Evolutionary conservation across 2,329 filamentous ascomycete genomes (phyloP).

Genomic region (Dothideomycetidae sp.): DNA sequence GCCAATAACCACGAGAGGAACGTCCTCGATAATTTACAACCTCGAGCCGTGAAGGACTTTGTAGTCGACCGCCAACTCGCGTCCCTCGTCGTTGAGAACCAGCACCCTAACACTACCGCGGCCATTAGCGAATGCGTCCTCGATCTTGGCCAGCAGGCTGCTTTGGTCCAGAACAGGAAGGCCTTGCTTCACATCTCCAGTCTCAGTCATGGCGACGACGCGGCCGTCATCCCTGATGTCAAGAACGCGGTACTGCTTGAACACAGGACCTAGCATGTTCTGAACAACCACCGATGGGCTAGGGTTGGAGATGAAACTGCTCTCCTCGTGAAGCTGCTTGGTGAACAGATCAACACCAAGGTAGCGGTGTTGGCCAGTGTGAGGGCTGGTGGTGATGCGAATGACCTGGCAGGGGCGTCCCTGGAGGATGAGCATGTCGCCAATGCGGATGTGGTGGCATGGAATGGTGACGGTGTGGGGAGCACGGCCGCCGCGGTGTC

Average conservation of each 20-base stretch:
- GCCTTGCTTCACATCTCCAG: constrained; percentile 92
- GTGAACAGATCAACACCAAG: constrained; percentile 99
- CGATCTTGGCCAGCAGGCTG: constrained; percentile 67
- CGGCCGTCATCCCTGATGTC: constrained; percentile 76
- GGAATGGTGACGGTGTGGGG: constrained; percentile 94
- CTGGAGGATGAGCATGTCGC: constrained; percentile 97
- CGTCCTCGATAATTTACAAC: constrained; percentile 42
- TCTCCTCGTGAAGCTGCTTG: constrained; percentile 98
- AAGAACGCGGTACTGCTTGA: constrained; percentile 99
- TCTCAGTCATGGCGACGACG: constrained; percentile 96
- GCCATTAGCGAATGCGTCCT: constrained; percentile 74
- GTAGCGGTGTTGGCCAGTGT: constrained; percentile 99
- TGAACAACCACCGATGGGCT: constrained; percentile 93
- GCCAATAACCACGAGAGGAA: too few relatives aligned
- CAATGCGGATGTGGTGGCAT: constrained; percentile 98
- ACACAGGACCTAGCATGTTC: constrained; percentile 98
- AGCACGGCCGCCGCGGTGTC: constrained; percentile 15
- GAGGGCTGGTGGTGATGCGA: constrained; percentile 93
- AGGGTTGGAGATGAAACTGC: constrained; percentile 92
- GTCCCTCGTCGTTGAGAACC: constrained; percentile 84
- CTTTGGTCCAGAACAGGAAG: constrained; percentile 92
- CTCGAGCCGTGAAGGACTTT: constrained; percentile 82
- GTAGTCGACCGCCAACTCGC: constrained; percentile 95
- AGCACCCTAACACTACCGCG: constrained; percentile 88
- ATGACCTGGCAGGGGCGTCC: constrained; percentile 99